Evolutionary conservation across 176 grass and related monocot genomes (phyloP).

Genomic region (Lolium perenne): DNA sequence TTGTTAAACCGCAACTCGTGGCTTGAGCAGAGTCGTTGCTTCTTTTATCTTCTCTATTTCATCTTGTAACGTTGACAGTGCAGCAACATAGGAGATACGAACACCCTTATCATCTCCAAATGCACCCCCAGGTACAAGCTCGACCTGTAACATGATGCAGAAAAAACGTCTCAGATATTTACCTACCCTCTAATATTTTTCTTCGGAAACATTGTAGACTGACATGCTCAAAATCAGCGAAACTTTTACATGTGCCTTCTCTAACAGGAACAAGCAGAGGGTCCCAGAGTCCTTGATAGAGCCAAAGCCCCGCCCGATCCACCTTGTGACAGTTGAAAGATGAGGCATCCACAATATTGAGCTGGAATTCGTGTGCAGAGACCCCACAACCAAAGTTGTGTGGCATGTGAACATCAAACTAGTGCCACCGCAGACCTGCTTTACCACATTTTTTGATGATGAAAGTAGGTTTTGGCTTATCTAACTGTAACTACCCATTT

Average conservation of each 20-base stretch:
- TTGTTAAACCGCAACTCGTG: not conserved
- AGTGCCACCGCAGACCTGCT: no score
- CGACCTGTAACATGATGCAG: slow-evolving; percentile 51
- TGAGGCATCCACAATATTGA: no score
- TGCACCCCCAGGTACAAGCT: slow-evolving; percentile 81
- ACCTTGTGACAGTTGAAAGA: no score
- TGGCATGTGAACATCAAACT: no score
- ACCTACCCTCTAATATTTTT: not conserved
- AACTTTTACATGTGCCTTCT: slow-evolving; percentile 67
- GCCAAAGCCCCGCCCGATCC: slow-evolving; percentile 49
- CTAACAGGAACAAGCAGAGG: slow-evolving; percentile 77
- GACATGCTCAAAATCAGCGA: not conserved
- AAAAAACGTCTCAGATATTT: not conserved
- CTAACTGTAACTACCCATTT: slow-evolving; percentile 27
- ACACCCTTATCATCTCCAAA: slow-evolving; percentile 73
- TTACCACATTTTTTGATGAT: no score
- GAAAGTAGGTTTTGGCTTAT: not conserved
- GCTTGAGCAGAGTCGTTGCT: slow-evolving; percentile 34
- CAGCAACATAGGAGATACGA: no score
- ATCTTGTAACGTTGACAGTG: not conserved
- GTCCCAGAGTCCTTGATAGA: slow-evolving; percentile 69
- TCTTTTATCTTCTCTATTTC: slow-evolving; percentile 78
- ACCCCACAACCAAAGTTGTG: no score
- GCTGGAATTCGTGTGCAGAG: no score
- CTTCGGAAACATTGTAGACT: not conserved